Evolutionary conservation across 805 yeast genomes (phyloP), one percentile per base, ranked within the genome.

Genomic region (Cyberlindnera subsufficiens): DNA sequence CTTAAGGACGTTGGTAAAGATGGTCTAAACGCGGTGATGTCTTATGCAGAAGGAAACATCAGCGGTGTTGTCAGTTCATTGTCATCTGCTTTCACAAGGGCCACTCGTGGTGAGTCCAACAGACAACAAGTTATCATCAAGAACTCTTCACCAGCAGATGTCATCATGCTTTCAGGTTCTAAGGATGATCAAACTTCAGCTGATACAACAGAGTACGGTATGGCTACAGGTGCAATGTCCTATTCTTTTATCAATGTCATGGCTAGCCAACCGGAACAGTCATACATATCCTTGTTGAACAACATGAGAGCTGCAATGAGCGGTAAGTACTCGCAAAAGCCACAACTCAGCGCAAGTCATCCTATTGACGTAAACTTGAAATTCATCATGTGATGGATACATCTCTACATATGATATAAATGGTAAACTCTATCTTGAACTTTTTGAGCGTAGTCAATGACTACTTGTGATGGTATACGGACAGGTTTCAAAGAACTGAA

Each of bases 191-290:
- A 54, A 40, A 58, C 64, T 17, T 43, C 52, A 43, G 89, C 89
- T 6, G 89, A 82, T 57, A 80, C 89, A 0, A 65, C 66, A 10
- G 81, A 79, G 51, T 75, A 72, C 16, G 86, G 86, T 9, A 57
- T 59, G n/a, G 73, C 78, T 29, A 82, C 89, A 0, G 89, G 89
- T 40, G 89, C 89, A 8, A 79, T 82, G 82, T 78, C 85, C 35
- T 81, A 75, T 64, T 79, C 88, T 1, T 81, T 83, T 52, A 69
- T 82, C 40, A 66, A 67, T 42, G 87, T 82, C 13, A 65, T 82
- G 72, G 58, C 65, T 27, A 66, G 69, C 36, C 69, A 73, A 49
- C 77, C 80, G 7, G 64, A 70, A 43, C 87, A 80, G 60, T 68
- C 78, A 29, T 83, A 78, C 56, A 54, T 82, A 45, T 68, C 82